Percentiles rank a stretch among this genome's conserved stretches.
These are phyloP conservation scores for Trichaptum fuscoviolaceum DNA, from an alignment of 768 basidiomycete species.

Conservation along the genomic window DNA sequence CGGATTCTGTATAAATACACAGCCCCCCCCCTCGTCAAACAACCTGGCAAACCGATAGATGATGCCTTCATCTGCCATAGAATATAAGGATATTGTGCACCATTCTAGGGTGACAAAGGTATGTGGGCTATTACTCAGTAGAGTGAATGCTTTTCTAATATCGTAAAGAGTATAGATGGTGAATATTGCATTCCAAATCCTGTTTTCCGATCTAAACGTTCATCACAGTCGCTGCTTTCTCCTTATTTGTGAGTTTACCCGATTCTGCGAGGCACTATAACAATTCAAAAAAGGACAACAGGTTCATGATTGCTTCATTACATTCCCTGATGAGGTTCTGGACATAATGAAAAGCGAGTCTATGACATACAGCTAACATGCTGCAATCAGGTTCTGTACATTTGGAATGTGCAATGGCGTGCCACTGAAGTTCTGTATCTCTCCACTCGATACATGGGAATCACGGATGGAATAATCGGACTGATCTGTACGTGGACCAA, in stretches of 20 bases:
- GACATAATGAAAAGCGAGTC: not conserved
- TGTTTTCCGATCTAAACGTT: not conserved
- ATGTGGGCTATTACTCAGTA: not conserved
- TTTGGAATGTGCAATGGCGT: not conserved
- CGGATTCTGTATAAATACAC: too few species aligned
- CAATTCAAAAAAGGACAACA: not conserved
- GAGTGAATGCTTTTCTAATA: not conserved
- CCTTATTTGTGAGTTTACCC: not conserved
- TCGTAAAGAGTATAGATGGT: not conserved
- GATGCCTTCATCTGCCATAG: too few species aligned
- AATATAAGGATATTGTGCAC: too few species aligned
- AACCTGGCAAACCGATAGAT: too few species aligned
- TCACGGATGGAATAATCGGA: not conserved
- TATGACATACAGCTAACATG: not conserved
- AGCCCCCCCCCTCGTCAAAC: too few species aligned
- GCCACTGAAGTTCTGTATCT: not conserved
- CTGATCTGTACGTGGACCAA: not conserved
- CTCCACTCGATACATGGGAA: not conserved
- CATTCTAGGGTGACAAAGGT: not conserved
- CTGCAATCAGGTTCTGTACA: not conserved
- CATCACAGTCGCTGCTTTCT: not conserved
- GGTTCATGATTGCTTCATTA: not conserved
- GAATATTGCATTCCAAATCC: not conserved
- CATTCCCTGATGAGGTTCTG: not conserved
- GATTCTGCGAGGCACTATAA: not conserved